A percentile compares a stretch with the other conserved stretches of the same genome.
phyloP scores from a whole-genome alignment of 805 yeast species.

The Barnettozyma siamensis region DNA sequence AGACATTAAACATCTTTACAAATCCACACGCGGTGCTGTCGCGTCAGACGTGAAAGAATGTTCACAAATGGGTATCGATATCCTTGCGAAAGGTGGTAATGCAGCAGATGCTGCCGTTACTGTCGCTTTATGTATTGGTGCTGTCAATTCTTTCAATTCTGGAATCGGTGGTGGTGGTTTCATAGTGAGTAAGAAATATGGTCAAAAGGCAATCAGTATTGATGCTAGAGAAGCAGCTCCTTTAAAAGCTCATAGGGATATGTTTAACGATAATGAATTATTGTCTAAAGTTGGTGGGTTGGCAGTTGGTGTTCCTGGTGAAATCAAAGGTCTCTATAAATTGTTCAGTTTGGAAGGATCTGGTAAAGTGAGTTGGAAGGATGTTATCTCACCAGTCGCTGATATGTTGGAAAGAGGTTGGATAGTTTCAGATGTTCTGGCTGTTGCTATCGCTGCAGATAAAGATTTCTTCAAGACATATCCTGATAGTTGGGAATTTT shows the following conservation, averaged over 20 bases:
- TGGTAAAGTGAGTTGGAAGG: slow-evolving; percentile 65
- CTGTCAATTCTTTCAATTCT: slow-evolving; percentile 73
- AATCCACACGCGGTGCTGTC: slow-evolving; percentile 19
- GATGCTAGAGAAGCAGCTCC: slow-evolving; percentile 95
- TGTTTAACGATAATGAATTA: slow-evolving; percentile 48
- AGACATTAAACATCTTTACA: slow-evolving; percentile 22
- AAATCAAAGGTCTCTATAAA: slow-evolving; percentile 71
- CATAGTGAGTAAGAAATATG: slow-evolving; percentile 41
- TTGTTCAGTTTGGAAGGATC: slow-evolving; percentile 59
- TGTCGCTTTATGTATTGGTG: slow-evolving; percentile 82
- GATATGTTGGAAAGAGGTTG: slow-evolving; percentile 64
- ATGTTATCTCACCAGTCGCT: slow-evolving; percentile 71
- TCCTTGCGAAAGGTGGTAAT: slow-evolving; percentile 44
- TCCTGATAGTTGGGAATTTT: slow-evolving; percentile 51
- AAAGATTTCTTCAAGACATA: slow-evolving; percentile 28
- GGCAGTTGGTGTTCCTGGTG: slow-evolving; percentile 92
- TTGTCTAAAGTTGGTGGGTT: slow-evolving; percentile 73
- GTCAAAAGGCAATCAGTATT: slow-evolving; percentile 50
- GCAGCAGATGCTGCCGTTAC: slow-evolving; percentile 95
- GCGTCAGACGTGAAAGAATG: slow-evolving; percentile 29
- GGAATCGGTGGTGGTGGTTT: slow-evolving; percentile 95
- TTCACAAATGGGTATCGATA: slow-evolving; percentile 30
- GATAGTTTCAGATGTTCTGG: slow-evolving; percentile 41
- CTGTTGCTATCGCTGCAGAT: slow-evolving; percentile 35
- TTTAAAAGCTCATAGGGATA: slow-evolving; percentile 46